phyloP scores from a whole-genome alignment of 495 filamentous ascomycete genomes.

The Hypoxylon fuscum region DNA sequence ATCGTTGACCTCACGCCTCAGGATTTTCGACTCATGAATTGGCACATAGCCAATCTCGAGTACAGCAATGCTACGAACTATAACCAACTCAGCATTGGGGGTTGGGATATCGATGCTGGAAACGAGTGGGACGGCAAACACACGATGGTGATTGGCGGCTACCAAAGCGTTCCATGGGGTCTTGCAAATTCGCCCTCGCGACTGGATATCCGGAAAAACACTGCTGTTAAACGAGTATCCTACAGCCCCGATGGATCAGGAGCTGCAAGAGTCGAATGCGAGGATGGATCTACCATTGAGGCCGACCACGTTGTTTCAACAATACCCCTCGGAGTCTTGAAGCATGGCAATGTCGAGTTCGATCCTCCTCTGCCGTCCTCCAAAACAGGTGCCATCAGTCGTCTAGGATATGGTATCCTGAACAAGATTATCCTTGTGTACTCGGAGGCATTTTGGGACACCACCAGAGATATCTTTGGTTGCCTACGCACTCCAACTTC shows the following conservation, averaged over 20 bases:
- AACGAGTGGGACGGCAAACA: constrained; percentile 98
- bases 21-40: constrained; percentile 92
- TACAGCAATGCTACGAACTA: constrained; percentile 95
- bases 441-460: constrained; percentile 90
- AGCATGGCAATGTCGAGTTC: constrained; percentile 77
- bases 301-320: constrained; percentile 91
- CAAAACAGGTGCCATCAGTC: constrained; percentile 82
- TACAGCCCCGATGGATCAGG: constrained; percentile 43
- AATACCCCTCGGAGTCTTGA: constrained; percentile 88
- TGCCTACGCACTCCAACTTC: constrained; percentile 75
- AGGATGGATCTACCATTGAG: constrained; percentile 76
- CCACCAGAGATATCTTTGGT: constrained; percentile 92
- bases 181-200: constrained; percentile 77
- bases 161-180: constrained; percentile 87
- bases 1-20: constrained; percentile 84
- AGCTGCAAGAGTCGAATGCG: constrained; percentile 72
- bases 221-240: constrained; percentile 42
- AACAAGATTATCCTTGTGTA: constrained; percentile 97
- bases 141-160: constrained; percentile 90
- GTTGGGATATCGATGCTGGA: constrained; percentile 96
- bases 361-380: constrained; percentile 84
- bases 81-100: constrained; percentile 83
- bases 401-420: constrained; percentile 92
- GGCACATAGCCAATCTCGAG: constrained; percentile 98
- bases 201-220: constrained; percentile 81